Conservation (phyloP, 768 basidiomycete species). For the Hysterangium stoloniferum region DNA sequence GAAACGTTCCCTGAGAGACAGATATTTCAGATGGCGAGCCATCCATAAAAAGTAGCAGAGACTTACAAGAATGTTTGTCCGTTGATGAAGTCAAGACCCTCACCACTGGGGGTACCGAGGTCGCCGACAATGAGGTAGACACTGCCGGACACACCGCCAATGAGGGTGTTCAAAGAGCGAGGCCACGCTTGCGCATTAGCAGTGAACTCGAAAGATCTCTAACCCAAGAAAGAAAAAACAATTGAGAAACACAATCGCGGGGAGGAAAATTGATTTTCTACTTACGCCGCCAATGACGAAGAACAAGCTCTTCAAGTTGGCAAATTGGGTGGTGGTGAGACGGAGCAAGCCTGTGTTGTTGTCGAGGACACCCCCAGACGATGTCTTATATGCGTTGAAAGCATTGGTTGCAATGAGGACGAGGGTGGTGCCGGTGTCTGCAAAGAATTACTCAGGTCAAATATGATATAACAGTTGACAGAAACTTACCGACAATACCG, state of each 20-base stretch:
- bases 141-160: slow-evolving; percentile 9
- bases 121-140: slow-evolving; percentile 13
- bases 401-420: slow-evolving; percentile 23
- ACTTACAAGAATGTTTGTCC: slow-evolving; percentile 23
- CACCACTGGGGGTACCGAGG: slow-evolving; percentile 1
- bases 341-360: slow-evolving; percentile 30
- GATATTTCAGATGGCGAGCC: background rate
- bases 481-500: slow-evolving; percentile 54
- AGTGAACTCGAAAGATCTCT: slow-evolving; percentile 9
- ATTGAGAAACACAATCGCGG: background rate
- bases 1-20: slow-evolving; percentile 27
- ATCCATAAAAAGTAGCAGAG: background rate
- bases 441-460: background rate
- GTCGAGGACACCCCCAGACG: slow-evolving; percentile 27
- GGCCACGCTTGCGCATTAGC: slow-evolving; percentile 14
- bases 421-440: slow-evolving; percentile 19
- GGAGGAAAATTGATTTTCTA: slow-evolving; percentile 11
- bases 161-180: slow-evolving; percentile 4
- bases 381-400: slow-evolving; percentile 22
- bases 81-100: slow-evolving; percentile 15
- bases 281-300: slow-evolving; percentile 25
- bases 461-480: background rate
- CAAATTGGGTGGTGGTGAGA: slow-evolving; percentile 22
- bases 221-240: background rate
- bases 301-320: slow-evolving; percentile 25